Conservation (phyloP, 768 basidiomycete species). For the Panaeolus cyanescens region DNA sequence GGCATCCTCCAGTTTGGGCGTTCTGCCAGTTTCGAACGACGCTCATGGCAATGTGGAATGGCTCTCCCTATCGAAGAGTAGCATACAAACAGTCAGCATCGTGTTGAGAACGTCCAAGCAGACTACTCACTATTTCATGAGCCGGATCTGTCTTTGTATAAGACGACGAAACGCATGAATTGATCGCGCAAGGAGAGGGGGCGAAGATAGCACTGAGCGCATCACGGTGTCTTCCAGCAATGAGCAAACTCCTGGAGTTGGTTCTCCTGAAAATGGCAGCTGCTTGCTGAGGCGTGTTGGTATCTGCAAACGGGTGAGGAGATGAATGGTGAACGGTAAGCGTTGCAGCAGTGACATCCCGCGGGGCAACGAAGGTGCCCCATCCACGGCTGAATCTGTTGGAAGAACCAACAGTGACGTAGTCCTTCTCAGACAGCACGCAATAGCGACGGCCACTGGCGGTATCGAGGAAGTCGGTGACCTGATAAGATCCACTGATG, state of each 20-base stretch:
- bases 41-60: background rate
- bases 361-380: background rate
- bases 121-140: background rate
- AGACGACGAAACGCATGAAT: background rate
- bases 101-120: background rate
- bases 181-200: background rate
- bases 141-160: background rate
- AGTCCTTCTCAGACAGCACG: background rate
- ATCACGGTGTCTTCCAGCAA: constrained; percentile 39
- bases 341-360: background rate
- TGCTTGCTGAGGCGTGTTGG: constrained; percentile 40
- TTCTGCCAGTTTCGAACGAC: background rate
- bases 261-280: constrained; percentile 38
- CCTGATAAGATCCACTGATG: background rate
- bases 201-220: constrained; percentile 25
- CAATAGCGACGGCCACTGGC: background rate
- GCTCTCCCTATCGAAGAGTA: background rate
- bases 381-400: background rate
- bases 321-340: constrained; percentile 25
- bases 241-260: constrained; percentile 41
- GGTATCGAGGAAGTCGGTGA: background rate
- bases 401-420: background rate
- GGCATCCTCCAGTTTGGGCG: background rate
- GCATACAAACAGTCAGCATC: background rate
- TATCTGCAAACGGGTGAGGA: constrained; percentile 45